Percentiles rank a stretch among this genome's conserved stretches.
Evolutionary conservation across 306 rosid genomes (phyloP).

Genomic region (Sicyos baderoa): DNA sequence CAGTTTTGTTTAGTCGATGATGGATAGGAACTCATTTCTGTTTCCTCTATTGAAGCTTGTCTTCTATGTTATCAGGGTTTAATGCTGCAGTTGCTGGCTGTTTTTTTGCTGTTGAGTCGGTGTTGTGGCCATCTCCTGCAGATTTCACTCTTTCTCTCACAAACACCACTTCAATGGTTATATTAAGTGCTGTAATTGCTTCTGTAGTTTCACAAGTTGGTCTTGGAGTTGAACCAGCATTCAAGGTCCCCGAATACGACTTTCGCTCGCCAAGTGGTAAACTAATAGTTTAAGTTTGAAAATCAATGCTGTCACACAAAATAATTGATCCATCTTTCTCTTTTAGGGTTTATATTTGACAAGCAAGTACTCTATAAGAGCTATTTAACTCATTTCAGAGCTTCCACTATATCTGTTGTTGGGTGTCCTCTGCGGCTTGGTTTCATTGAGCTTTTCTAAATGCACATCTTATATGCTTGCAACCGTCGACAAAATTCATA

Average conservation of each 20-base stretch:
- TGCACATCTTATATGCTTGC: slow-evolving; percentile 66
- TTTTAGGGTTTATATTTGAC: slow-evolving; percentile 22
- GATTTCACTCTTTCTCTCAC: slow-evolving; percentile 56
- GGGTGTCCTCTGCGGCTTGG: slow-evolving; percentile 79
- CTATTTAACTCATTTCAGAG: slow-evolving; percentile 59
- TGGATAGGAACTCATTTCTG: not conserved
- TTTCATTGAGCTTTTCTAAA: slow-evolving; percentile 70
- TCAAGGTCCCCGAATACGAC: slow-evolving; percentile 75
- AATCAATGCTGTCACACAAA: not conserved
- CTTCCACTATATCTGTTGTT: slow-evolving; percentile 89
- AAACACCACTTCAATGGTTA: slow-evolving; percentile 85
- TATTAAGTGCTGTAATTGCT: slow-evolving; percentile 83
- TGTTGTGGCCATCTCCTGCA: slow-evolving; percentile 75
- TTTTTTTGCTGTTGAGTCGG: slow-evolving; percentile 77
- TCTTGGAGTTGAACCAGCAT: slow-evolving; percentile 83
- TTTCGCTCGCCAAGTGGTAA: slow-evolving; percentile 82
- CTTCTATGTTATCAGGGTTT: slow-evolving; percentile 48
- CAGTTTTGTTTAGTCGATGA: not conserved
- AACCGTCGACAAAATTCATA: slow-evolving; percentile 47
- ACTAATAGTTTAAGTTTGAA: slow-evolving; percentile 16
- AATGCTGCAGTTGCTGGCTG: slow-evolving; percentile 96
- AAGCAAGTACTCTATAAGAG: slow-evolving; percentile 26
- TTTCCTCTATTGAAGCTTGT: not conserved
- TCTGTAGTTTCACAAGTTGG: slow-evolving; percentile 79
- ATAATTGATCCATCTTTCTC: slow-evolving; percentile 1